Conservation (phyloP, 331 rosid genomes). For the Phaseolus coccineus region DNA sequence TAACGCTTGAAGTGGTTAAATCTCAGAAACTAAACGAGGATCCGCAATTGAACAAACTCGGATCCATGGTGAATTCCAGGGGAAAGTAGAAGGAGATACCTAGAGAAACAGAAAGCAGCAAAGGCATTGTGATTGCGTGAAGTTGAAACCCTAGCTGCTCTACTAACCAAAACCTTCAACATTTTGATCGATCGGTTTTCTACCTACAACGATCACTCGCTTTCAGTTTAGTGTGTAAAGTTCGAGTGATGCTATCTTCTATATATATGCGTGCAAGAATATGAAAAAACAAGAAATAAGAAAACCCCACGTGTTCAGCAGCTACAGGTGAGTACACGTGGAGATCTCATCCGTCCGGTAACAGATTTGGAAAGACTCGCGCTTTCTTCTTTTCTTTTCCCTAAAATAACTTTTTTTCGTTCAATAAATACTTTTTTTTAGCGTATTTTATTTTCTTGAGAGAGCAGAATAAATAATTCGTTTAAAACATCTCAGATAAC, state of each 20-base stretch:
- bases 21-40: background rate
- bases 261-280: background rate
- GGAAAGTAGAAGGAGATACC: conserved; percentile 41
- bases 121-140: conserved; percentile 36
- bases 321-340: background rate
- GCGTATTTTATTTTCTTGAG: too few relatives aligned
- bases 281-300: background rate
- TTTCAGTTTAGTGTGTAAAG: background rate
- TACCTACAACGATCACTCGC: background rate
- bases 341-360: background rate
- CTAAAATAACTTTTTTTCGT: too few relatives aligned
- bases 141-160: conserved; percentile 44
- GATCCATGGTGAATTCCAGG: background rate
- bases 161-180: conserved; percentile 52
- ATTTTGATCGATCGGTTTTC: conserved; percentile 22
- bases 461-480: too few relatives aligned
- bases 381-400: background rate
- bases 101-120: conserved; percentile 44
- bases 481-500: too few relatives aligned
- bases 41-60: background rate
- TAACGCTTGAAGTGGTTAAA: background rate
- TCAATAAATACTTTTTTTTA: too few relatives aligned
- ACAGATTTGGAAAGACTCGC: background rate
- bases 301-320: background rate
- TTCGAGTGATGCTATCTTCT: background rate